Evolutionary conservation across 306 rosid genomes (phyloP).

Genomic region (Neltuma alba): DNA sequence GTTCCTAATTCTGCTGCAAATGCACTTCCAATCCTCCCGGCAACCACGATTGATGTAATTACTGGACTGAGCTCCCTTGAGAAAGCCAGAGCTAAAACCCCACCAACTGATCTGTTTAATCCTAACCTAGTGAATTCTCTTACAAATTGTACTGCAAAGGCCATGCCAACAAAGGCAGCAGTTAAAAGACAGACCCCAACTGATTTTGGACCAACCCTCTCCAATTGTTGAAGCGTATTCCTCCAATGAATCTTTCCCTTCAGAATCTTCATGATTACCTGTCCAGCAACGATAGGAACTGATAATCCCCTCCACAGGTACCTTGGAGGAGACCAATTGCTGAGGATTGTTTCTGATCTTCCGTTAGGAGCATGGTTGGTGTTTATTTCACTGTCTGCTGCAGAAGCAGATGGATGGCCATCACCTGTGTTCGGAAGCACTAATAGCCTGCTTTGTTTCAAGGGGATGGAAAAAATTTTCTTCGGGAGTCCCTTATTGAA

Average conservation of each 20-base stretch:
- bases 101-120: conserved; percentile 89
- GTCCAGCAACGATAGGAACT: conserved; percentile 76
- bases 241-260: conserved; percentile 86
- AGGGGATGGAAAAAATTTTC: conserved; percentile 20
- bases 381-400: conserved; percentile 50
- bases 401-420: conserved; percentile 56
- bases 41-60: conserved; percentile 87
- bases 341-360: conserved; percentile 41
- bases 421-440: conserved; percentile 59
- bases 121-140: conserved; percentile 95
- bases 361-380: conserved; percentile 57
- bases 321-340: conserved; percentile 86
- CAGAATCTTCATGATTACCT: conserved; percentile 70
- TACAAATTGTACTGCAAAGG: conserved; percentile 90
- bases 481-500: conserved; percentile 41
- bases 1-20: conserved; percentile 98
- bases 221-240: conserved; percentile 89
- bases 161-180: conserved; percentile 97
- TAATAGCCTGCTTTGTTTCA: conserved; percentile 45
- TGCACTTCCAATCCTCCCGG: conserved; percentile 96
- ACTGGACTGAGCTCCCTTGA: conserved; percentile 97
- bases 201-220: conserved; percentile 92
- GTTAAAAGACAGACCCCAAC: conserved; percentile 94
- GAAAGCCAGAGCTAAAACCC: conserved; percentile 95
- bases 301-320: conserved; percentile 93